Conservation (phyloP, 441 rosid species). For the Breynia disticha region DNA sequence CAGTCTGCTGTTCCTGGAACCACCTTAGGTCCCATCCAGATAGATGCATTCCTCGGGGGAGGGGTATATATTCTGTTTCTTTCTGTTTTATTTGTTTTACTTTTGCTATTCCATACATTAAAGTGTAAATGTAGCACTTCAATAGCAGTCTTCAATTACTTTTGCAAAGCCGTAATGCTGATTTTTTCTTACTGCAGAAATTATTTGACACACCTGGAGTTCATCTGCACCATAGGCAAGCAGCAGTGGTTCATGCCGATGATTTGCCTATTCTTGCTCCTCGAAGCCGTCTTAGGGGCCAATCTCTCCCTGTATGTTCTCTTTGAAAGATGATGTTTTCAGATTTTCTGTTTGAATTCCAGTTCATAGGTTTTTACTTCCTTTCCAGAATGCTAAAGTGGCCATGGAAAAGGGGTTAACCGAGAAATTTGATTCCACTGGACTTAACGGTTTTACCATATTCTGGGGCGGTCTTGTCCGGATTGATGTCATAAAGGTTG, state of each 20-base stretch:
- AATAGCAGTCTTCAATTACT: neutral
- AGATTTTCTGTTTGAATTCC: slow-evolving; percentile 1
- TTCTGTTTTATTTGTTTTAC: slow-evolving; percentile 7
- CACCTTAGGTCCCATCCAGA: slow-evolving; percentile 91
- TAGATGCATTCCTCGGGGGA: slow-evolving; percentile 86
- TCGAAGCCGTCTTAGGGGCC: slow-evolving; percentile 75
- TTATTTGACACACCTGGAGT: slow-evolving; percentile 91
- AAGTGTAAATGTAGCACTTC: too few species aligned
- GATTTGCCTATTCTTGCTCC: slow-evolving; percentile 95
- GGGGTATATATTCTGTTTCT: slow-evolving; percentile 44
- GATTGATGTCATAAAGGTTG: slow-evolving; percentile 73
- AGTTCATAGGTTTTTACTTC: slow-evolving; percentile 10
- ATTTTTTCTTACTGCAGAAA: slow-evolving; percentile 39
- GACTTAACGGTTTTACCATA: slow-evolving; percentile 66
- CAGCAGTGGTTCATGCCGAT: slow-evolving; percentile 79
- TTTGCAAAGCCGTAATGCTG: neutral
- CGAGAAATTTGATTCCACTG: slow-evolving; percentile 28
- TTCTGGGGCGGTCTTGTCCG: slow-evolving; percentile 98
- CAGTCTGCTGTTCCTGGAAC: slow-evolving; percentile 99
- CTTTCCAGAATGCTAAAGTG: slow-evolving; percentile 21
- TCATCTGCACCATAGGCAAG: slow-evolving; percentile 95
- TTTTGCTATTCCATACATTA: neutral
- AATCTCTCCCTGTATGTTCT: slow-evolving; percentile 51
- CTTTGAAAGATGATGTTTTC: slow-evolving; percentile 7
- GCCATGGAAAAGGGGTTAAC: slow-evolving; percentile 19